phyloP scores from a whole-genome alignment of 106 monocot genomes.

The Platanthera zijinensis region DNA sequence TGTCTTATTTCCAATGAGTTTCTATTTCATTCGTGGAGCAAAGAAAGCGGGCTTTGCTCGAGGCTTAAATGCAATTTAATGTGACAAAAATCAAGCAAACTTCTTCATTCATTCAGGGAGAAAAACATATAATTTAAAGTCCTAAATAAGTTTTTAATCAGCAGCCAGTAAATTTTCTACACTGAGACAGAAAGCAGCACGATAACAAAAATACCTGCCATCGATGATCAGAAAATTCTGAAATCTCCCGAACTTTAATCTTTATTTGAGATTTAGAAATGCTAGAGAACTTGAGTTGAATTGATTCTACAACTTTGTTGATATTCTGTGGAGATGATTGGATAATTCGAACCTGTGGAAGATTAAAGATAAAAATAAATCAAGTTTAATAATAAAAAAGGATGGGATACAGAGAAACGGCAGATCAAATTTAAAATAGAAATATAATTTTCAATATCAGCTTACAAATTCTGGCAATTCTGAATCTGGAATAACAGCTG shows the following conservation, averaged over 20 bases:
- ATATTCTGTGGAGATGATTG: conserved; percentile 40
- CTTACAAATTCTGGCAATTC: conserved; percentile 79
- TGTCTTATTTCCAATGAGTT: not conserved
- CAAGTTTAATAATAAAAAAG: not conserved
- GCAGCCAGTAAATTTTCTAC: not conserved
- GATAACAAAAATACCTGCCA: conserved; percentile 55
- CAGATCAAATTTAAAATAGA: not conserved
- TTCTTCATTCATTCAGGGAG: not conserved
- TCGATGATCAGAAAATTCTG: conserved; percentile 62
- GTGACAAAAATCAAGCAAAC: too few species aligned
- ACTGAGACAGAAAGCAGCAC: not conserved
- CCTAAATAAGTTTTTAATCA: not conserved
- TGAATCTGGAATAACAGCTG: conserved; percentile 31
- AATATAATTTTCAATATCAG: not conserved
- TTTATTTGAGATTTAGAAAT: conserved; percentile 52
- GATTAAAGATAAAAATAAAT: not conserved
- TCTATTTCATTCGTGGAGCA: not conserved
- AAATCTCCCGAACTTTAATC: conserved; percentile 61
- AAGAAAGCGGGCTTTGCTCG: too few species aligned
- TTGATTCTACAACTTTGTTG: conserved; percentile 50
- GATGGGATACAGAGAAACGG: not conserved
- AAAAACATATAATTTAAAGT: not conserved
- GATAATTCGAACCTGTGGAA: conserved; percentile 47
- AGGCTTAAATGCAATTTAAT: too few species aligned
- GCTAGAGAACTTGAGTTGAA: conserved; percentile 50